Base-by-base conservation (phyloP, 2,329 filamentous ascomycete genomes). In the Coleophoma crateriformis region DNA sequence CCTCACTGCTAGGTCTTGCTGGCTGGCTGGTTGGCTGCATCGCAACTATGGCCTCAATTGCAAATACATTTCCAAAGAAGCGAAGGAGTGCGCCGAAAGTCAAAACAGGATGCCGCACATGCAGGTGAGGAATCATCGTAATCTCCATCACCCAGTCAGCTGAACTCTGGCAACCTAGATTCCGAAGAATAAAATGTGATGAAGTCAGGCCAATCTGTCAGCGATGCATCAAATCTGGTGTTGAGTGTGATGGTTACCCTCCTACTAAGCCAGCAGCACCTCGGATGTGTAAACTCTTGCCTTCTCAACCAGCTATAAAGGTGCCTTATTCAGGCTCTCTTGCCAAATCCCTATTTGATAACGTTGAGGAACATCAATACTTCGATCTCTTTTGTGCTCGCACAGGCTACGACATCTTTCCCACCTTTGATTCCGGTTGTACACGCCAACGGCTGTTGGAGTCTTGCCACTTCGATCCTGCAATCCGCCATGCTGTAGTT, bases 151-250 rank as follows among this genome's bases (percentile, higher is more conserved):
- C 27, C 14, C 17, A 15, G 15, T 7, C 7, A 7, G 14, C 17
- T 38, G 17, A 17, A 14, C 27, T 22, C 13, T 42, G 15, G 32
- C 20, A 34, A 17, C 43, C 33, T 49, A 58, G 54, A 37, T n/a
- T 45, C 20, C 46, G 55, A 48, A 51, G 52, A 49, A 46, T 58
- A 6, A 58, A 58, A 52, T 58, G 56, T 41, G 56, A 57, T 40
- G 56, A 58, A 48, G 49, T 39, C 13, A 56, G 47, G 19, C 56
- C 56, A 14, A 27, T 38, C 15, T 58, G 54, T 39, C 45, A 51
- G 13, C 53, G 51, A 32, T 57, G 54, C 35, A 45, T 49, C 19
- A 52, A 48, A 47, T 55, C 55, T 33, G 50, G 49, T 3, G 50
- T 54, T 32, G 40, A 41, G 13, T 56, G 55, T 47, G 52, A 53